Evolutionary conservation across 139 green algal species (phyloP), one percentile per base, ranked within the genome.

Genomic region (Monoraphidium neglectum): DNA sequence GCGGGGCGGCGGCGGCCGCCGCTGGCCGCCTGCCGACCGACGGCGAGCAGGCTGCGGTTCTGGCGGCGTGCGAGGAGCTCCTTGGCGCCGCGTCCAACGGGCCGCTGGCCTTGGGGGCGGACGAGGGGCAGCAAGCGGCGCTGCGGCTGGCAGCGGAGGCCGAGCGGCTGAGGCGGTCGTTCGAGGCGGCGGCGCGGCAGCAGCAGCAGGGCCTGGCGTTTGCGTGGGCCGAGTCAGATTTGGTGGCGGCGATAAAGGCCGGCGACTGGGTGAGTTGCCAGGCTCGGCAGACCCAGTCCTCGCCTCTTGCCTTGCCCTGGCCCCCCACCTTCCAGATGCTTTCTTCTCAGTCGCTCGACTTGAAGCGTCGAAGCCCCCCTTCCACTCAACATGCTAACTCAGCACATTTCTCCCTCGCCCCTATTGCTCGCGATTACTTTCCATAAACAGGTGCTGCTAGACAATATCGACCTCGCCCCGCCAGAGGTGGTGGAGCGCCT

Each of bases 391-490:
- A 57, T 57, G 49, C 0, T n/a, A 21, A 21, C 21, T 23, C 59
- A 67, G 59, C 59, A n/a, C 26, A 21, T n/a, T 67, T 67, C 13
- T n/a, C 13, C 23, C 18, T 67, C 0, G 13, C 13, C n/a, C 18
- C 13, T 24, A 32, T 35, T 35, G 23, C n/a, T 67, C 26, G 18
- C 30, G 59, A 35, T n/a, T n/a, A 67, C 18, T 13, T 21, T 30
- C 10, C 23, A 15, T 49, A 8, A 70, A 10, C 71, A 81, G 75
- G 75, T 86, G n/a, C 70, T 86, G 18, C 72, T 86, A 16, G 81
- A 86, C 81, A 86, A 86, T 70, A 64, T 86, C 69, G 80, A 86
- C 53, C 70, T 46, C 28, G 81, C 81, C 3, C 70, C 76, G 2
- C 69, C 81, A 33, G 81, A 86, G 73, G 70, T 83, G 23, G 37